Evolutionary conservation across 306 rosid species (phyloP).

Genomic region (Abrus precatorius): DNA sequence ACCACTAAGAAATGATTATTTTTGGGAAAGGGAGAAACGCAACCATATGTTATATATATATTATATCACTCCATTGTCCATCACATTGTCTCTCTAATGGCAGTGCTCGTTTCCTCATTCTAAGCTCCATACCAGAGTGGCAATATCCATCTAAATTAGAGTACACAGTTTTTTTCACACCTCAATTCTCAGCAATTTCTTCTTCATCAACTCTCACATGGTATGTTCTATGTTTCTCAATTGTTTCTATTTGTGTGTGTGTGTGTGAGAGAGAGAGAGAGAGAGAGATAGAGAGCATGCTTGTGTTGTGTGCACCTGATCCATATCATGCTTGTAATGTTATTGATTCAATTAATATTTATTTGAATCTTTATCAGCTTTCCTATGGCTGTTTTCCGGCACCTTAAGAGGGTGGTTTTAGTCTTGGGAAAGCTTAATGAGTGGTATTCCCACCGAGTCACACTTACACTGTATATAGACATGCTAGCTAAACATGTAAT

Average conservation of each 20-base stretch:
- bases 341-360: not conserved
- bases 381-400: constrained; percentile 38
- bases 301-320: not conserved
- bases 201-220: not conserved
- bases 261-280: too few relatives aligned
- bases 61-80: not conserved
- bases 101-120: not conserved
- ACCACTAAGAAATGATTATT: too few relatives aligned
- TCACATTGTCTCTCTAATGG: not conserved
- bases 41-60: not conserved
- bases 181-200: not conserved
- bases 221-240: constrained; percentile 18
- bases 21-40: not conserved
- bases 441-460: constrained; percentile 1
- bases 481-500: not conserved
- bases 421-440: not conserved
- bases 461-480: not conserved
- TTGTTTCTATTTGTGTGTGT: constrained; percentile 1
- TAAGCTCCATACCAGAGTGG: not conserved
- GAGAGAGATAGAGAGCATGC: not conserved
- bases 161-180: not conserved
- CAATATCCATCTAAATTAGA: not conserved
- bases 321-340: not conserved
- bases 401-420: constrained; percentile 29
- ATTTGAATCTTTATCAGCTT: constrained; percentile 2